phyloP scores from a whole-genome alignment of 2,329 filamentous ascomycete genomes.

The Grosmannia serpens region DNA sequence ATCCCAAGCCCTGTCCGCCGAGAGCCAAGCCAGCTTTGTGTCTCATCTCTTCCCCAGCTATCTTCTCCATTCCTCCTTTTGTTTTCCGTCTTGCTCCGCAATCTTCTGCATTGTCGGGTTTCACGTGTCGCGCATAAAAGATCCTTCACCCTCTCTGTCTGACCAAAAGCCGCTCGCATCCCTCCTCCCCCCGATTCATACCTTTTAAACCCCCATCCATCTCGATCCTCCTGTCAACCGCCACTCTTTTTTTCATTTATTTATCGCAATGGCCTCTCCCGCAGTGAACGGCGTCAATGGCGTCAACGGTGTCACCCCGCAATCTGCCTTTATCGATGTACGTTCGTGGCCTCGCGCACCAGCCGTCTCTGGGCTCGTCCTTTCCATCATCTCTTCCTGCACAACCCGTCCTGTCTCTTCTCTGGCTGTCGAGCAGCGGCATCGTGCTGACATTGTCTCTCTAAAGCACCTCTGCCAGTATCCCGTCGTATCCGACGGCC shows the following conservation, averaged over 20 bases:
- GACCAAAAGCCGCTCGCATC: background rate
- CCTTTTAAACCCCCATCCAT: background rate
- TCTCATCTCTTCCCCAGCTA: background rate
- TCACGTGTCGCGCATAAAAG: background rate
- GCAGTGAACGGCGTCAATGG: conserved; percentile 11
- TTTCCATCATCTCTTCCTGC: too few relatives aligned
- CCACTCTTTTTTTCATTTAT: background rate
- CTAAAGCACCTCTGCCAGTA: conserved; percentile 71
- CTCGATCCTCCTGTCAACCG: background rate
- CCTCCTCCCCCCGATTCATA: background rate
- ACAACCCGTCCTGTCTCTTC: background rate
- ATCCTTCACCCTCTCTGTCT: background rate
- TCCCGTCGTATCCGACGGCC: conserved; percentile 68
- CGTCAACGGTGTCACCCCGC: conserved; percentile 6
- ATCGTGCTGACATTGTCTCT: background rate
- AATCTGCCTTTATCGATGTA: conserved; percentile 13
- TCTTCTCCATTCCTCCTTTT: background rate
- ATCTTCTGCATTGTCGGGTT: background rate
- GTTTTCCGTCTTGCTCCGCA: background rate
- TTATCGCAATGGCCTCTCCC: conserved; percentile 9
- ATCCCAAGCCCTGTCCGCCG: background rate
- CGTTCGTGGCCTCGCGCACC: background rate
- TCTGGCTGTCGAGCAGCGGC: background rate
- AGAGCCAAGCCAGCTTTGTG: background rate
- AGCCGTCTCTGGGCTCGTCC: background rate